Conservation (phyloP, 2,329 filamentous ascomycete genomes). For the Akanthomyces dipterigenus region DNA sequence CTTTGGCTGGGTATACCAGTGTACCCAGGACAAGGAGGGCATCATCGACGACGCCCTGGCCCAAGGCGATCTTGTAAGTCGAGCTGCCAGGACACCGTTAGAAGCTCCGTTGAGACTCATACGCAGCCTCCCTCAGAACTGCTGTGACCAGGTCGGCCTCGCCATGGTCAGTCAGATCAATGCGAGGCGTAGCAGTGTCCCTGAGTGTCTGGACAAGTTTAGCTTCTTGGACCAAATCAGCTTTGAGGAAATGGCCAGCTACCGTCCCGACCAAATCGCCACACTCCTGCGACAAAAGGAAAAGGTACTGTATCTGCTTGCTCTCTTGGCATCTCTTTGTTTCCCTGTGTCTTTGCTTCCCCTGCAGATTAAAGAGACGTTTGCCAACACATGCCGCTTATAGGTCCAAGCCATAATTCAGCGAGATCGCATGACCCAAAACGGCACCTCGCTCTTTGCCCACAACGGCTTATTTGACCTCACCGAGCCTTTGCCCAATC, state of each 20-base stretch:
- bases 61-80: slow-evolving; percentile 17
- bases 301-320: too few species aligned
- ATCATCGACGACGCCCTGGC: slow-evolving; percentile 25
- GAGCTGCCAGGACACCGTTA: not conserved
- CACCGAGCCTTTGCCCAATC: slow-evolving; percentile 12
- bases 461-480: slow-evolving; percentile 16
- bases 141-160: slow-evolving; percentile 27
- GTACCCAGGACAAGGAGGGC: slow-evolving; percentile 56
- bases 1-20: slow-evolving; percentile 68
- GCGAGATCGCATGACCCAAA: slow-evolving; percentile 20
- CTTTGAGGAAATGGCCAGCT: slow-evolving; percentile 34
- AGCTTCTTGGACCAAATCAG: slow-evolving; percentile 40
- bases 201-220: slow-evolving; percentile 35
- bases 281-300: slow-evolving; percentile 44
- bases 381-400: slow-evolving; percentile 10
- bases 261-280: slow-evolving; percentile 41
- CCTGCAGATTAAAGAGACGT: not conserved
- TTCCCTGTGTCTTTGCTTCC: not conserved
- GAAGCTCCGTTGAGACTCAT: not conserved
- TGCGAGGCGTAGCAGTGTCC: slow-evolving; percentile 32
- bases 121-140: slow-evolving; percentile 15
- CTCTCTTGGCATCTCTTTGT: too few species aligned
- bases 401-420: slow-evolving; percentile 29
- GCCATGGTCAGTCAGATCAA: slow-evolving; percentile 26
- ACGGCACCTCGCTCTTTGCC: slow-evolving; percentile 18